Evolutionary conservation across 2,329 filamentous ascomycete genomes (phyloP).

Genomic region (Dryadomyces quercus-mongolicae): DNA sequence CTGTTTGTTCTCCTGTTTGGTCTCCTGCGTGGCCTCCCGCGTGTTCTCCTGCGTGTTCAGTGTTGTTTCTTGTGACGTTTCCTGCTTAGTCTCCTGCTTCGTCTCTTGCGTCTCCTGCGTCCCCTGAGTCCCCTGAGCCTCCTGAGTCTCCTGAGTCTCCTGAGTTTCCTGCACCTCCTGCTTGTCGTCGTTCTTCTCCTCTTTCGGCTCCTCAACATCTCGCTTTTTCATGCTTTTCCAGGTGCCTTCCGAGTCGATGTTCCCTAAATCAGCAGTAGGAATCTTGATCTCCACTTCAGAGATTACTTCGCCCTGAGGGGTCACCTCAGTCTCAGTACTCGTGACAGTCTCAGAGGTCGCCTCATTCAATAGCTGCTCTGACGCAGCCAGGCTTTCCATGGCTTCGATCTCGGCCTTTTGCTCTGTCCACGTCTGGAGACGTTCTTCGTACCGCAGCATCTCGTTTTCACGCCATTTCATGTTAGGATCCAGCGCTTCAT

Average conservation of each 20-base stretch:
- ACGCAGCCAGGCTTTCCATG: not conserved
- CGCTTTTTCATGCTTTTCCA: not conserved
- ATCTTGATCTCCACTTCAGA: not conserved
- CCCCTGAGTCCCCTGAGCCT: too few relatives aligned
- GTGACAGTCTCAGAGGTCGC: not conserved
- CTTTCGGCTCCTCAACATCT: not conserved
- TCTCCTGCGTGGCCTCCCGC: too few relatives aligned
- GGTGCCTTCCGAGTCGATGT: not conserved
- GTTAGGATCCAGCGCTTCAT: conserved; percentile 33
- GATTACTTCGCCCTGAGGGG: not conserved
- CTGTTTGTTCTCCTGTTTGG: too few relatives aligned
- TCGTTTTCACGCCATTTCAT: conserved; percentile 28
- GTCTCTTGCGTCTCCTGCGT: too few relatives aligned
- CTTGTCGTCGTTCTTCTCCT: too few relatives aligned
- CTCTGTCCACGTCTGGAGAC: conserved; percentile 26
- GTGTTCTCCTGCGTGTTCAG: too few relatives aligned
- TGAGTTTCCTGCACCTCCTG: too few relatives aligned
- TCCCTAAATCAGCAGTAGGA: not conserved
- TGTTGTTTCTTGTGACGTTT: too few relatives aligned
- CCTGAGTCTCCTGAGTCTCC: too few relatives aligned
- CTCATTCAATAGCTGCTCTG: not conserved
- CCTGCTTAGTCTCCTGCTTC: too few relatives aligned
- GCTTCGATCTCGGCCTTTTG: conserved; percentile 16
- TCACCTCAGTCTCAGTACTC: too few relatives aligned
- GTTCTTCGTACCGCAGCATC: conserved; percentile 27